Conservation (phyloP, 441 rosid species). For the Pelargonium fulgidum region DNA sequence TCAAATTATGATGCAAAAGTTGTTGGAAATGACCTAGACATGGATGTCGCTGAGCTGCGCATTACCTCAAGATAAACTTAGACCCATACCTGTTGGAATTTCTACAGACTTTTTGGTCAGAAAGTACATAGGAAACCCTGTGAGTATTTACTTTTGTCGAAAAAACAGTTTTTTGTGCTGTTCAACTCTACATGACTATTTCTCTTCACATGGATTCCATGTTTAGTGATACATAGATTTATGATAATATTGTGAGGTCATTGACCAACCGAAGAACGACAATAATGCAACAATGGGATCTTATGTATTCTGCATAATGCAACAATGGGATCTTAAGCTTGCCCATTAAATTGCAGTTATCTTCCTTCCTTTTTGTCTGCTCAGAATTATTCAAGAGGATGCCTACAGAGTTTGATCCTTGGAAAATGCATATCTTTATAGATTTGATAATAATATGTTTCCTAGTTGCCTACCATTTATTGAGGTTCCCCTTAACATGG, state of each 20-base stretch:
- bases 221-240: not conserved
- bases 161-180: not conserved
- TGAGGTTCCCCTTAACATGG: not conserved
- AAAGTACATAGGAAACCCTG: constrained; percentile 96
- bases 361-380: not conserved
- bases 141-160: constrained; percentile 32
- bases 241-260: too few species aligned
- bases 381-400: not conserved
- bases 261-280: not conserved
- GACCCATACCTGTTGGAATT: constrained; percentile 82
- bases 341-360: not conserved
- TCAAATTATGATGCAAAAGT: constrained; percentile 67
- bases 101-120: constrained; percentile 98
- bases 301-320: not conserved
- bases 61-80: constrained; percentile 60
- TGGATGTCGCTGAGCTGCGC: constrained; percentile 82
- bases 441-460: not conserved
- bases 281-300: not conserved
- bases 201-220: not conserved
- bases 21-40: constrained; percentile 94
- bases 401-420: not conserved
- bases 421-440: not conserved
- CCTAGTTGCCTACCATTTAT: not conserved
- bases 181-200: not conserved
- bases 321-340: not conserved